Evolutionary conservation across 768 basidiomycete species (phyloP).

Genomic region (Macrolepiota albuminosa): DNA sequence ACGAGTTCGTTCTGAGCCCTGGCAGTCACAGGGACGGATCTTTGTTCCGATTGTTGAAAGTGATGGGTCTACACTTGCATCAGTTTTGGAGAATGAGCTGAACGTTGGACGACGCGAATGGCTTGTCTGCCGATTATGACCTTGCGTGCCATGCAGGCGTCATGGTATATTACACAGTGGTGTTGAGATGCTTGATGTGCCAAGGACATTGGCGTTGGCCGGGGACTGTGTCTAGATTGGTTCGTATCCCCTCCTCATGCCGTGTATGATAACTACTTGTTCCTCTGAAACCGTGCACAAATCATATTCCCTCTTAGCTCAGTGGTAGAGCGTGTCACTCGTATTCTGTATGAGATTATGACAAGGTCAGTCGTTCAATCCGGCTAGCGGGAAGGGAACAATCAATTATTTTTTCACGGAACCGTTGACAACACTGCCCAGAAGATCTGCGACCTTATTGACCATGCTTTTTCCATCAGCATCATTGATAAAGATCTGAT

Average conservation of each 20-base stretch:
- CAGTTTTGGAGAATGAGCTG: conserved; percentile 30
- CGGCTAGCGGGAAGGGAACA: background rate
- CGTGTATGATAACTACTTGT: background rate
- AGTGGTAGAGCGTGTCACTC: conserved; percentile 1
- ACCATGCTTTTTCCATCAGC: no score
- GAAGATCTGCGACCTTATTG: no score
- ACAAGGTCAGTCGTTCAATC: conserved; percentile 1
- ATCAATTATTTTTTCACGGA: background rate
- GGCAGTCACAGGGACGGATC: no score
- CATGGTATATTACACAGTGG: conserved; percentile 4
- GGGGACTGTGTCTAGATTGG: no score
- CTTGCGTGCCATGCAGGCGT: conserved; percentile 27
- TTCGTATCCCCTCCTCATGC: no score
- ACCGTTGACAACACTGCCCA: no score
- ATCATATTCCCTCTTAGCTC: background rate
- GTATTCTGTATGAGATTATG: background rate
- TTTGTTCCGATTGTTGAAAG: conserved; percentile 20
- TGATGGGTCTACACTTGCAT: conserved; percentile 25
- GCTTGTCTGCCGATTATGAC: conserved; percentile 40
- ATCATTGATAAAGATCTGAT: no score
- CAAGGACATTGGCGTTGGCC: background rate
- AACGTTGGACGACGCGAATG: conserved; percentile 40
- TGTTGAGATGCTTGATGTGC: background rate
- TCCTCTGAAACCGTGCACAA: background rate
- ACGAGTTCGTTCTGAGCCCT: conserved; percentile 13